These are phyloP conservation scores for Pisolithus marmoratus DNA, from an alignment of 768 basidiomycete species.

Conservation along the genomic window DNA sequence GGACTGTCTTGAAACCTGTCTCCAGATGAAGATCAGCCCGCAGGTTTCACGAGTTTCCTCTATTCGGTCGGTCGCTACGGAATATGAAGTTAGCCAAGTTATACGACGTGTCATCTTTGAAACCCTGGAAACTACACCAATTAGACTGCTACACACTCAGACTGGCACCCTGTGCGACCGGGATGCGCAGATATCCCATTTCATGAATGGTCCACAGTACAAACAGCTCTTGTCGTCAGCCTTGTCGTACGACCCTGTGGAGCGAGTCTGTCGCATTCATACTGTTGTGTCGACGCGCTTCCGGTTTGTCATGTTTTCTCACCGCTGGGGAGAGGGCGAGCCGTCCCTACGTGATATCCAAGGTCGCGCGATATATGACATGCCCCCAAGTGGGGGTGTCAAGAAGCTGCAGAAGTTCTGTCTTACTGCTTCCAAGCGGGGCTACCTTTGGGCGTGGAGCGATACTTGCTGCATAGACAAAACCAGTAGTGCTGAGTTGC, in stretches of 20 bases:
- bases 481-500: not conserved
- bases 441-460: conserved; percentile 1
- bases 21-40: not conserved
- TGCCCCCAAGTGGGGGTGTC: not conserved
- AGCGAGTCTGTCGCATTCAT: not conserved
- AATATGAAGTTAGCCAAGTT: not conserved
- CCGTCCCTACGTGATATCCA: not conserved
- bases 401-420: conserved; percentile 1
- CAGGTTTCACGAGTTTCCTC: not conserved
- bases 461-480: conserved; percentile 7
- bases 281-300: not conserved
- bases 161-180: not conserved
- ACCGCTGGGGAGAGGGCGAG: conserved; percentile 2
- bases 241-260: not conserved
- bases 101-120: not conserved
- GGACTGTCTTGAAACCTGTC: not conserved
- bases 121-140: not conserved
- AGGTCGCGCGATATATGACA: not conserved
- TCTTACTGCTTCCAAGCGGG: not conserved
- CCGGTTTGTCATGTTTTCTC: conserved; percentile 2
- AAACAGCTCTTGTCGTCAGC: not conserved
- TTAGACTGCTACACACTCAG: not conserved
- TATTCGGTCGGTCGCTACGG: too few species aligned
- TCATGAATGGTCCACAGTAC: not conserved
- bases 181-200: not conserved